Evolutionary conservation across 805 yeast species (phyloP), one percentile per base, ranked within the genome.

Genomic region (Vanderwaltozyma yarrowii): DNA sequence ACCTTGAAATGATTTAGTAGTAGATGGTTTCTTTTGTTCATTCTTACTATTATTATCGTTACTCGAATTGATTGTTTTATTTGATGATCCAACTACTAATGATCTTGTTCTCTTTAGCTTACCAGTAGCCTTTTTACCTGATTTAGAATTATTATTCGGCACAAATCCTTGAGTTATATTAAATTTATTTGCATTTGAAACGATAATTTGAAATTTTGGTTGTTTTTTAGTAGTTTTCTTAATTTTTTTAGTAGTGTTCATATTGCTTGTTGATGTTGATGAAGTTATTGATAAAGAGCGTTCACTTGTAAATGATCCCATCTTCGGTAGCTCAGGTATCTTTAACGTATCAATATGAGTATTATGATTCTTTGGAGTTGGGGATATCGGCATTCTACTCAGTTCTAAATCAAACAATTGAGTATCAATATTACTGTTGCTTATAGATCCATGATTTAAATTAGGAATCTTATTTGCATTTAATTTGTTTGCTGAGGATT

Each of bases 261-360:
- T 8, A 18, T 18, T 11, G 10, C n/a, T 34, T 34, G 31, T 26
- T 18, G 30, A 37, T 27, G 18, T 27, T n/a, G 17, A 14, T n/a
- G 33, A 27, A 24, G 42, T 38, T 20, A 40, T 33, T 8, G 48
- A 40, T 10, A 23, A 25, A 8, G 51, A 38, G 18, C 44, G 33
- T 17, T 52, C 58, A 33, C 58, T 55, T 28, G 42, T 52, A 41
- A 59, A 59, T 3, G 62, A 58, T 3, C 64, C 64, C 64, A 59
- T 59, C 34, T 58, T 59, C 11, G 64, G 64, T 32, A 59, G 43
- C 35, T 58, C 62, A 1, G 60, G 61, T 3, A 58, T 50, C 16
- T 42, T 45, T 14, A 56, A 37, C 23, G 18, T 36, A 35, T 36
- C 37, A 9, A 15, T 23, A 32, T 14, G 31, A 17, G 26, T 26